These are phyloP conservation scores for Pharnaceum exiguum DNA, from an alignment of 148 eudicot species.

Conservation along the genomic window DNA sequence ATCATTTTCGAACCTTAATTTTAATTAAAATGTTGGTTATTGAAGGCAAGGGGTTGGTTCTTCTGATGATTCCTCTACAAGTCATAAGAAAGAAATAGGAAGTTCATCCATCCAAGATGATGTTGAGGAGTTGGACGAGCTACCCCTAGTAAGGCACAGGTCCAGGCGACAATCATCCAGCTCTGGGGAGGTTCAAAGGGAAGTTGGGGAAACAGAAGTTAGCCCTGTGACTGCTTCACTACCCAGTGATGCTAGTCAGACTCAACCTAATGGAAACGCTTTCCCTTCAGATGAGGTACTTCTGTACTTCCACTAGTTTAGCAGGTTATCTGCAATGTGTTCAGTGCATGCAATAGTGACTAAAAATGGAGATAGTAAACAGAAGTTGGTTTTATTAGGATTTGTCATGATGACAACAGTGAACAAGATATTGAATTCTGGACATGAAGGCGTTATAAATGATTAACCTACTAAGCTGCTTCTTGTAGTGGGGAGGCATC, in stretches of 20 bases:
- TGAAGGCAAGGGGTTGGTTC: slow-evolving; percentile 18
- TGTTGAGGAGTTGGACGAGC: slow-evolving; percentile 74
- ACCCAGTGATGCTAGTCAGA: slow-evolving; percentile 23
- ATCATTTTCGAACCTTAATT: neutral
- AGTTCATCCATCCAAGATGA: slow-evolving; percentile 65
- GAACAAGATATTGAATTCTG: neutral
- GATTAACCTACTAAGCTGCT: neutral
- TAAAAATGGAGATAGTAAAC: neutral
- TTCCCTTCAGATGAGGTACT: slow-evolving; percentile 69
- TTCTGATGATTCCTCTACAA: slow-evolving; percentile 22
- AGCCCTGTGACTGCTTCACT: slow-evolving; percentile 47
- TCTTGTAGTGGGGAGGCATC: slow-evolving; percentile 93
- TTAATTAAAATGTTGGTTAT: neutral
- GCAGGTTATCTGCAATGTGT: neutral
- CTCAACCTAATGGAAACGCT: slow-evolving; percentile 35
- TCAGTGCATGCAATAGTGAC: neutral
- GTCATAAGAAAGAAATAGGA: slow-evolving; percentile 50
- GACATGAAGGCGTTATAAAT: neutral
- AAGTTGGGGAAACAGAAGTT: slow-evolving; percentile 42
- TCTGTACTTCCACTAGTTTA: neutral
- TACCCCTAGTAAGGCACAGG: slow-evolving; percentile 73
- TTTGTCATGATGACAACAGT: neutral
- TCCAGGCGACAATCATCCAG: slow-evolving; percentile 49
- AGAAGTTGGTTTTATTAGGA: too few species aligned
- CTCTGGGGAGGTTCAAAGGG: slow-evolving; percentile 32